Conservation (phyloP, 1,139 yeast species). For the Zygosaccharomyces sapae region DNA sequence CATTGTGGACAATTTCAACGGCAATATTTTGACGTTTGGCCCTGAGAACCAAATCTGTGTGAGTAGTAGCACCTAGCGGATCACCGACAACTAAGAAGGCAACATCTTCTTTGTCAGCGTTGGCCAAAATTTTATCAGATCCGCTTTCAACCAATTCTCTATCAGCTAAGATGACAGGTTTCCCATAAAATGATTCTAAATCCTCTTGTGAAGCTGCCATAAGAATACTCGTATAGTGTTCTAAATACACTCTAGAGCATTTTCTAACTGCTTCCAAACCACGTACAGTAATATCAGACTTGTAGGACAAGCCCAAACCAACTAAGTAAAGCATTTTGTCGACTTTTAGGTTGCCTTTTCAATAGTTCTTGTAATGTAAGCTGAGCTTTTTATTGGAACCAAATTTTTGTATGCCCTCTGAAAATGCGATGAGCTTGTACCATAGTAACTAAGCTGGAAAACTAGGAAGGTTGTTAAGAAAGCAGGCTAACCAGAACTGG, state of each 20-base stretch:
- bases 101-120: slow-evolving; percentile 74
- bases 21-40: slow-evolving; percentile 79
- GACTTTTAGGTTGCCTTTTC: not conserved
- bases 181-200: slow-evolving; percentile 77
- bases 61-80: slow-evolving; percentile 97
- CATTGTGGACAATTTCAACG: slow-evolving; percentile 86
- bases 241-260: slow-evolving; percentile 86
- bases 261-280: slow-evolving; percentile 80
- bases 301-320: slow-evolving; percentile 89
- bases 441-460: not conserved
- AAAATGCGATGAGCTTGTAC: slow-evolving; percentile 1
- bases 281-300: slow-evolving; percentile 86
- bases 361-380: not conserved
- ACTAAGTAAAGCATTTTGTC: slow-evolving; percentile 73
- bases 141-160: slow-evolving; percentile 91
- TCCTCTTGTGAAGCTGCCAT: slow-evolving; percentile 80
- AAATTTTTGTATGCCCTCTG: not conserved
- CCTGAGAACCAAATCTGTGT: slow-evolving; percentile 85
- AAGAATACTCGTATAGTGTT: slow-evolving; percentile 90
- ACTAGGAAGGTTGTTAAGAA: not conserved
- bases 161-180: slow-evolving; percentile 83
- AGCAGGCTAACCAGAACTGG: no score
- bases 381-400: slow-evolving; percentile 2
- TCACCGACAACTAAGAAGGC: slow-evolving; percentile 97
- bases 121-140: slow-evolving; percentile 72